Base-by-base conservation (phyloP, 805 yeast species). In the Yamadazyma nakazawae region DNA sequence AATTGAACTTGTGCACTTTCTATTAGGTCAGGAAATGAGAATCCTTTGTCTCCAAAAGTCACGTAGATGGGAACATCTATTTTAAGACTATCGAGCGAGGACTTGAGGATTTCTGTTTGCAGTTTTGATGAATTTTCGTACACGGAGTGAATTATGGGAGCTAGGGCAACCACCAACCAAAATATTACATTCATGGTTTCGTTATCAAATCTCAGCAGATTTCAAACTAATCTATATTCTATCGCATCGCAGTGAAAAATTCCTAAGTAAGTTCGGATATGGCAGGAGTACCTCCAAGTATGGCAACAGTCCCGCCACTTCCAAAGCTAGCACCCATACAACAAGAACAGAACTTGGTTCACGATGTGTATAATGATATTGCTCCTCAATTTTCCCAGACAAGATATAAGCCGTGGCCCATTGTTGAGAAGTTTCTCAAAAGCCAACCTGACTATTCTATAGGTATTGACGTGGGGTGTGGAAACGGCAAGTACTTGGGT, bases 391-490 rank as follows among this genome's bases (percentile, higher is more conserved):
- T 94, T 63, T 91, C 98, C 2, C 85, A 85, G 55, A 94, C 99
- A 0, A 67, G 99, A 40, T 94, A 91, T 67, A 92, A 87, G 70
- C 97, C 98, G 24, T 94, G 99, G 99, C 98, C 98, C 7, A 82
- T 90, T 17, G 99, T 94, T 21, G 88, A 87, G 43, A 64, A 74
- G 49, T 94, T 85, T 59, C 66, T 94, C 38, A 59, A 55, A 10
- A 54, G 64, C 1, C 78, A 79, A 55, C 49, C 61, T 0, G 67
- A 68, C 5, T 85, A 88, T 37, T 67, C 84, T 1, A 51, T 92
- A 0, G 99, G 99, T 1, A 73, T 90, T 25, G 99, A 94, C 67
- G 88, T 92, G 17, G 99, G 99, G 0, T 92, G 98, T 64, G 99
- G 99, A 2, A 94, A 94, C 62, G 99, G 99, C 2, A 94, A 94